Percentiles rank a stretch among this genome's conserved stretches.
Conservation (phyloP, 352 stramenopile genomes). For the Phytophthora aleatoria region DNA sequence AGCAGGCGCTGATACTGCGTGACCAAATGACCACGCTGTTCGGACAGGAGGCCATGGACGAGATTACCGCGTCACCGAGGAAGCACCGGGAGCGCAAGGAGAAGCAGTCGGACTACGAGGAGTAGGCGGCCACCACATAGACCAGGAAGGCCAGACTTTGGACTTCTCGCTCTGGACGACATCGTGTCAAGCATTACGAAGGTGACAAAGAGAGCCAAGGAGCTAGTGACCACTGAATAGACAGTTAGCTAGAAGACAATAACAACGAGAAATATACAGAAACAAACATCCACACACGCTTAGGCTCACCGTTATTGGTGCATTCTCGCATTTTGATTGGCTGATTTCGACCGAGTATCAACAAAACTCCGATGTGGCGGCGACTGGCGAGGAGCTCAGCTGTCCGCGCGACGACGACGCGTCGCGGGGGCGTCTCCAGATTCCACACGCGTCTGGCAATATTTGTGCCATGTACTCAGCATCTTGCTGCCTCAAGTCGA, state of each 20-base stretch:
- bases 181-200: neutral
- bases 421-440: constrained; percentile 1
- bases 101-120: constrained; percentile 21
- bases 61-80: constrained; percentile 28
- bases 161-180: constrained; percentile 1
- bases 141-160: constrained; percentile 7
- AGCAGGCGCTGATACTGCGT: constrained; percentile 58
- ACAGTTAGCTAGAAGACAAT: constrained; percentile 10
- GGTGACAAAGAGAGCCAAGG: neutral
- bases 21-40: constrained; percentile 51
- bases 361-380: constrained; percentile 23
- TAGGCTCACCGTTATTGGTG: no score
- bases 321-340: constrained; percentile 15
- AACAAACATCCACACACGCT: neutral
- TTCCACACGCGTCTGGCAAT: neutral
- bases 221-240: constrained; percentile 20
- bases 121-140: constrained; percentile 22
- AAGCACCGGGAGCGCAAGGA: constrained; percentile 29
- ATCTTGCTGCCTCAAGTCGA: neutral
- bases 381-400: constrained; percentile 17
- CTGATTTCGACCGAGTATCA: neutral
- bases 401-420: neutral
- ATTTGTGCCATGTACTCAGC: neutral
- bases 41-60: constrained; percentile 37
- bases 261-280: neutral